Conservation (phyloP, 2,329 filamentous ascomycete species). For the Monilinia aucupariae region DNA sequence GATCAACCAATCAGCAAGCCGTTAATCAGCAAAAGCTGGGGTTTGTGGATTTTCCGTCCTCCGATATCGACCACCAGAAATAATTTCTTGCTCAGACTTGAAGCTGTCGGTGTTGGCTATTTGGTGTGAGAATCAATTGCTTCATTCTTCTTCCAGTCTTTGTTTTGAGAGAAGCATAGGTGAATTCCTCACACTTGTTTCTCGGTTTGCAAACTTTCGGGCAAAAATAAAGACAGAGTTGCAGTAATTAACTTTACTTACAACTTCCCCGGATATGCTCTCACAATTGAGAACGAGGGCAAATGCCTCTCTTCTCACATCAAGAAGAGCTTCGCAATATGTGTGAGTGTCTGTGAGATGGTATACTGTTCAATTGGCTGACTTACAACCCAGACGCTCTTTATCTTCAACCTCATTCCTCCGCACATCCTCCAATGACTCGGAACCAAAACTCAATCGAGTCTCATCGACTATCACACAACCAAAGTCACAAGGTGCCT, state of each 20-base stretch:
- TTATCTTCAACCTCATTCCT: slow-evolving; percentile 31
- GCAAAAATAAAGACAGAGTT: background rate
- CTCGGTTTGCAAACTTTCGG: background rate
- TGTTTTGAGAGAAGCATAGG: background rate
- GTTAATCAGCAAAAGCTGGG: slow-evolving; percentile 14
- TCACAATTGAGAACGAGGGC: slow-evolving; percentile 33
- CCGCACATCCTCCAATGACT: slow-evolving; percentile 29
- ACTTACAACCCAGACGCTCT: slow-evolving; percentile 27
- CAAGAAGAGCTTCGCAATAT: slow-evolving; percentile 32
- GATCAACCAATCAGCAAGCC: slow-evolving; percentile 1
- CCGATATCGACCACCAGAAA: slow-evolving; percentile 19
- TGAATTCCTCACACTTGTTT: background rate
- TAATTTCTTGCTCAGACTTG: slow-evolving; percentile 12
- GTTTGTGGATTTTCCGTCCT: slow-evolving; percentile 3
- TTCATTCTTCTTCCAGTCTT: background rate
- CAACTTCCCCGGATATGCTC: slow-evolving; percentile 23
- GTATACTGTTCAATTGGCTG: slow-evolving; percentile 12
- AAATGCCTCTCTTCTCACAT: slow-evolving; percentile 28
- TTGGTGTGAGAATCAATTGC: background rate
- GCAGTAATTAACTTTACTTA: slow-evolving; percentile 14
- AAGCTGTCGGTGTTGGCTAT: background rate
- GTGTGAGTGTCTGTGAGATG: slow-evolving; percentile 23
- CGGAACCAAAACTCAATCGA: slow-evolving; percentile 62
- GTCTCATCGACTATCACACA: slow-evolving; percentile 83
- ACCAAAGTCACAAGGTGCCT: slow-evolving; percentile 95